Base-by-base conservation (phyloP, 495 filamentous ascomycete genomes). In the Trichoderma reesei region DNA sequence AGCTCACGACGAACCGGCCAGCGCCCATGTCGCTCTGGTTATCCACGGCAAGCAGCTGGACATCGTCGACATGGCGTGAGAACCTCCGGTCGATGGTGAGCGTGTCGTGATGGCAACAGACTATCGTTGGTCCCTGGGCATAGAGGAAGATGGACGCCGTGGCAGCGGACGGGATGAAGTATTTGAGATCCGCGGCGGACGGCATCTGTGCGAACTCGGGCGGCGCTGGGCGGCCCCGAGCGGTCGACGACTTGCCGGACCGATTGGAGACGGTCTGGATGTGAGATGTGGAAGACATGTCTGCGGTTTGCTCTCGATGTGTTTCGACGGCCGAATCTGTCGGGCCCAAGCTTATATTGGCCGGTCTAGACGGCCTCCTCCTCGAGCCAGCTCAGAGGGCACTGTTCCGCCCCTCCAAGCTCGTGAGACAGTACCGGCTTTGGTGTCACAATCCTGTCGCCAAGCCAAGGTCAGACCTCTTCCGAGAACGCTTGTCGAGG, bases 51-150 rank as follows among this genome's bases (percentile, higher is more conserved):
- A 98, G 83, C 67, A 96, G 83, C 36, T 85, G 78, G 16, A 98
- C 85, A 65, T 92, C 86, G 61, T 96, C 90, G 51, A 84, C 82
- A 75, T 98, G 94, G 63, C 85, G 83, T 18, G 89, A 85, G 73
- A 98, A 98, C 5, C 89, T 83, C 54, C 92, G 83, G 68, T 98
- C 95, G 65, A 97, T 85, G 42, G 89, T 90, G 46, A 98, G 75
- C 11, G 88, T 96, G 73, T 98, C 95, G 75, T 97, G 91, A 67
- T 96, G 90, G 34, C 90, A 81, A 70, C 90, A 92, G 16, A 94
- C 77, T 61, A 97, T 85, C 33, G 83, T 80, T 63, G 83, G 86
- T 20, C 88, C 88, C 72, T 96, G 90, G 42, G 90, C 84, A 73
- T 91, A 96, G 38, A 97, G 82, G 66, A 96, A 89, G 75, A 92